Conservation (phyloP, 2,329 filamentous ascomycete species). For the Phialocephala subalpina region DNA sequence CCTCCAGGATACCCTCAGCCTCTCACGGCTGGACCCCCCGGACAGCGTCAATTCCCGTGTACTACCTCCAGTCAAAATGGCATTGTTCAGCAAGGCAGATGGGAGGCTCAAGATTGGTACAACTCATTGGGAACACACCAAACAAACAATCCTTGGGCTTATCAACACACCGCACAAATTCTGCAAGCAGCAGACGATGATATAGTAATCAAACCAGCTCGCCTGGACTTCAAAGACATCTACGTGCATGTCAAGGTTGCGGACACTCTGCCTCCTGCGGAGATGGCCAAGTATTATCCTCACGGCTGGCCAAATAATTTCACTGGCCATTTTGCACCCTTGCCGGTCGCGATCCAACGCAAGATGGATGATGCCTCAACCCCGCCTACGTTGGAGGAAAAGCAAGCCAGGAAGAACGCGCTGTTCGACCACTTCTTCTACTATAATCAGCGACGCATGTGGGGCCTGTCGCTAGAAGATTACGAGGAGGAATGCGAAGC, state of each 20-base stretch:
- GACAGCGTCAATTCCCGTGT: constrained; percentile 36
- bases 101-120: background rate
- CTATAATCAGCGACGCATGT: constrained; percentile 38
- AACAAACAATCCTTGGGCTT: background rate
- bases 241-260: constrained; percentile 23
- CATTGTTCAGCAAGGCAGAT: constrained; percentile 22
- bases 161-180: constrained; percentile 5
- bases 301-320: constrained; percentile 38
- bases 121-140: constrained; percentile 8
- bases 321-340: constrained; percentile 26
- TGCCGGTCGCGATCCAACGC: constrained; percentile 28
- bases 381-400: constrained; percentile 16
- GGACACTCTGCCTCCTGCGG: constrained; percentile 38
- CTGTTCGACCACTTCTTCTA: constrained; percentile 41
- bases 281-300: constrained; percentile 40
- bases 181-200: background rate
- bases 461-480: constrained; percentile 37
- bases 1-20: constrained; percentile 42
- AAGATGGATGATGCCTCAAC: constrained; percentile 18
- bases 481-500: constrained; percentile 4
- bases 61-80: background rate
- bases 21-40: constrained; percentile 46
- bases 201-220: background rate
- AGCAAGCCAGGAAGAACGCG: constrained; percentile 21
- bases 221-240: constrained; percentile 13